These are phyloP conservation scores for Yamadazyma nakazawae DNA, from an alignment of 805 yeast genomes.

Conservation along the genomic window DNA sequence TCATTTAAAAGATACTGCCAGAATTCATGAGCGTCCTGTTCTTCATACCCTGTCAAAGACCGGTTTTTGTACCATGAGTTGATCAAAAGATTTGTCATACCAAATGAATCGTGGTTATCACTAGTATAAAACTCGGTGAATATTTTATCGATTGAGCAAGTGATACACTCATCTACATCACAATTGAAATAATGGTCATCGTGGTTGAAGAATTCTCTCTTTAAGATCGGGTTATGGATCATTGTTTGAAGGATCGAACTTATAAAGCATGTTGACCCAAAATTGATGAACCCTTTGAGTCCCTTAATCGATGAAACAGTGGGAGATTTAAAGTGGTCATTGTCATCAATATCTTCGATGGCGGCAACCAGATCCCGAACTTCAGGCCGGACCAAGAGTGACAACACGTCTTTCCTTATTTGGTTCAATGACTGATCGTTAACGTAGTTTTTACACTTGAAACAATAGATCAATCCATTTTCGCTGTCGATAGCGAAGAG, in stretches of 20 bases:
- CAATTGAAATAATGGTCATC: conserved; percentile 66
- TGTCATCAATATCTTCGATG: neutral
- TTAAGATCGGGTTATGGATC: conserved; percentile 84
- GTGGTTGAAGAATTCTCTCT: conserved; percentile 66
- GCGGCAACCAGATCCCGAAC: neutral
- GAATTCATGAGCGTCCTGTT: conserved; percentile 98
- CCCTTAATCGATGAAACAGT: conserved; percentile 65
- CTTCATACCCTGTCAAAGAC: conserved; percentile 89
- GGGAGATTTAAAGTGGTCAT: conserved; percentile 33
- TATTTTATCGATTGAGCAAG: conserved; percentile 82
- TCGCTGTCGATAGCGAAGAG: conserved; percentile 56
- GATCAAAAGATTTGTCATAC: conserved; percentile 74
- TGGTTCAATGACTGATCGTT: conserved; percentile 57
- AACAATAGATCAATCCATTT: conserved; percentile 71
- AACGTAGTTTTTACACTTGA: conserved; percentile 71
- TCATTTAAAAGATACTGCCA: conserved; percentile 90
- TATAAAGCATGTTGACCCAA: conserved; percentile 98
- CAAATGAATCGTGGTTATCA: conserved; percentile 61
- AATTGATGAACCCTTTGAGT: conserved; percentile 80
- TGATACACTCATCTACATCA: conserved; percentile 54
- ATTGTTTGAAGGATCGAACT: conserved; percentile 86
- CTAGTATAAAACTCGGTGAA: conserved; percentile 73
- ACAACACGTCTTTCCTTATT: conserved; percentile 34
- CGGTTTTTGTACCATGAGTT: conserved; percentile 87
- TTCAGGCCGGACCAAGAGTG: neutral